Base-by-base conservation (phyloP, 2,329 filamentous ascomycete species). In the Diaporthe destruens region DNA sequence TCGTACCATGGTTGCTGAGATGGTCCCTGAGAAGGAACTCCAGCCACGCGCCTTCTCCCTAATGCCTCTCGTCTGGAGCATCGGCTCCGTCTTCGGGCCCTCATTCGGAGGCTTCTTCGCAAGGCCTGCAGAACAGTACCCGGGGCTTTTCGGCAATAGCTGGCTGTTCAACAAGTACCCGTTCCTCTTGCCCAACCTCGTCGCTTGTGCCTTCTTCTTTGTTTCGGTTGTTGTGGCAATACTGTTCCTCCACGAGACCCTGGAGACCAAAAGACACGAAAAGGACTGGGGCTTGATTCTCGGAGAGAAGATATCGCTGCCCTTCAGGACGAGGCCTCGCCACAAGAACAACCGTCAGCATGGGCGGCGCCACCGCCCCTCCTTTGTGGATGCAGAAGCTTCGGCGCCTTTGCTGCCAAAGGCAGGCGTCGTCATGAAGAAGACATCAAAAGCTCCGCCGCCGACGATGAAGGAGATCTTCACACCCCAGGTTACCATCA, bases 31-130 rank as follows among this genome's bases (percentile, higher is more conserved):
- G 80, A 94, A 89, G 80, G 93, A 95, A 79, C 86, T 98, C 8
- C 96, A 98, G 79, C 95, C 96, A 0, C 87, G 91, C 68, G 96
- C 96, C 0, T 98, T 98, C 81, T 95, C 92, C 75, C 87, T 98
- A 57, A 98, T 98, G 95, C 96, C 96, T 5, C 84, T 98, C 20
- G 93, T 90, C 42, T 98, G 94, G 93, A 95, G 92, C 14, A 85
- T 98, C 68, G 96, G 96, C 0, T 93, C 91, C 47, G 94, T 98
- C 49, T 93, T 98, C 76, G 96, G 96, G 0, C 96, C 96, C 1
- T 92, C 91, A 5, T 93, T 98, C 78, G 96, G 96, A 36, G 96
- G 96, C 6, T 91, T 94, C 74, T 90, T 98, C 74, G 94, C 95
- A 11, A 92, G 94, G 72, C 96, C 96, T 0, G 90, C 92, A 0